Conservation (phyloP, 2,329 filamentous ascomycete species). For the Laburnicola sp. region DNA sequence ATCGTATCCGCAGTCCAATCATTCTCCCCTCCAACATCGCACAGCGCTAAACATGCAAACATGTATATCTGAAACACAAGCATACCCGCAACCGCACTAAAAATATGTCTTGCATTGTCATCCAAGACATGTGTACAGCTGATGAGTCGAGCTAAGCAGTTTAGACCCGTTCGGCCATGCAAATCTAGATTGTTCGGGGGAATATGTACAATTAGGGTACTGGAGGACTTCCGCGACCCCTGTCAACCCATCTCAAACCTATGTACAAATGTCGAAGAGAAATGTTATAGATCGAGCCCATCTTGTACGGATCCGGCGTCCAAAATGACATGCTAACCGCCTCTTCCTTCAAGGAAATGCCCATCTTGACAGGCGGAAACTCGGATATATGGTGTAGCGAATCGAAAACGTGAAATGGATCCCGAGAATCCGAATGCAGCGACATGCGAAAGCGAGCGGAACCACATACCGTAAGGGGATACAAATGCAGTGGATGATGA, state of each 20-base stretch:
- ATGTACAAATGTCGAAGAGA: constrained; percentile 1
- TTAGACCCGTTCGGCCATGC: not conserved
- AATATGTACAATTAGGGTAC: not conserved
- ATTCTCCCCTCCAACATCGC: not conserved
- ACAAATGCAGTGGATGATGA: not conserved
- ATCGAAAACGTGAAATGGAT: constrained; percentile 12
- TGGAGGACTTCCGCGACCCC: not conserved
- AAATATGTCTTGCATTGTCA: not conserved
- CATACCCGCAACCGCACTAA: constrained; percentile 4
- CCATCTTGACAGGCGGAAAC: not conserved
- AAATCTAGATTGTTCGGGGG: not conserved
- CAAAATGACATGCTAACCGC: not conserved
- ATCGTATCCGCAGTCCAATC: constrained; percentile 2
- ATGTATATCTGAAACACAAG: constrained; percentile 5
- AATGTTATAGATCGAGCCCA: constrained; percentile 1
- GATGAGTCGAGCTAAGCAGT: not conserved
- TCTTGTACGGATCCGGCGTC: not conserved
- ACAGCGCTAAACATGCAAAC: constrained; percentile 3
- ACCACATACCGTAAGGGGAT: not conserved
- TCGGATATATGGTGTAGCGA: constrained; percentile 17
- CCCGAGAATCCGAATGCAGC: not conserved
- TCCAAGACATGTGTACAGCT: not conserved
- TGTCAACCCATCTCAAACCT: not conserved
- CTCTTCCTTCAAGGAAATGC: not conserved
- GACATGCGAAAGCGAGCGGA: constrained; percentile 2